Conservation (phyloP, 768 basidiomycete genomes). For the Tricholoma sp. region DNA sequence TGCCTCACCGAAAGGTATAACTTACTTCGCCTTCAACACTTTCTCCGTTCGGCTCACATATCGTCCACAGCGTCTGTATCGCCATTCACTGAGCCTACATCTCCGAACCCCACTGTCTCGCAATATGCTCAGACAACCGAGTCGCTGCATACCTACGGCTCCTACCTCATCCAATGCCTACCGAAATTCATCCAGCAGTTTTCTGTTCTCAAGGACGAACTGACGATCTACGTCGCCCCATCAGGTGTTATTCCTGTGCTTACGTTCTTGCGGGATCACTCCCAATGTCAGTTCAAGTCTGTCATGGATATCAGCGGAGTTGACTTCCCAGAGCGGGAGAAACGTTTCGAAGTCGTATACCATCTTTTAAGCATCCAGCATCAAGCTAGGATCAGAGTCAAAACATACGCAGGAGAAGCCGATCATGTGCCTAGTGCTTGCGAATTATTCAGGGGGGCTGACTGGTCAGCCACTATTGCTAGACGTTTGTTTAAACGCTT, state of each 20-base stretch:
- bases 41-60: background rate
- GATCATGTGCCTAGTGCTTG: slow-evolving; percentile 84
- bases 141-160: slow-evolving; percentile 85
- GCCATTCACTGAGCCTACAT: slow-evolving; percentile 87
- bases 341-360: slow-evolving; percentile 96
- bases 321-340: slow-evolving; percentile 89
- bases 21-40: background rate
- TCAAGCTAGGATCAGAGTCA: slow-evolving; percentile 87
- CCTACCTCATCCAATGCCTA: slow-evolving; percentile 88
- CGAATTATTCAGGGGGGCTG: slow-evolving; percentile 82
- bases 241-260: slow-evolving; percentile 78
- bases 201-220: slow-evolving; percentile 93
- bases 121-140: slow-evolving; percentile 70
- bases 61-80: slow-evolving; percentile 49
- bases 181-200: slow-evolving; percentile 99
- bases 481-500: background rate
- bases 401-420: slow-evolving; percentile 94
- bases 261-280: slow-evolving; percentile 92
- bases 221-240: slow-evolving; percentile 84
- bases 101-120: slow-evolving; percentile 77
- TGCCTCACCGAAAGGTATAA: slow-evolving; percentile 43
- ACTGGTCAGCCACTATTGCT: slow-evolving; percentile 61
- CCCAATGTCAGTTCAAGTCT: slow-evolving; percentile 90
- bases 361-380: slow-evolving; percentile 80
- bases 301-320: slow-evolving; percentile 94